Conservation (phyloP, 495 filamentous ascomycete genomes). For the Penicillium tannophilum region DNA sequence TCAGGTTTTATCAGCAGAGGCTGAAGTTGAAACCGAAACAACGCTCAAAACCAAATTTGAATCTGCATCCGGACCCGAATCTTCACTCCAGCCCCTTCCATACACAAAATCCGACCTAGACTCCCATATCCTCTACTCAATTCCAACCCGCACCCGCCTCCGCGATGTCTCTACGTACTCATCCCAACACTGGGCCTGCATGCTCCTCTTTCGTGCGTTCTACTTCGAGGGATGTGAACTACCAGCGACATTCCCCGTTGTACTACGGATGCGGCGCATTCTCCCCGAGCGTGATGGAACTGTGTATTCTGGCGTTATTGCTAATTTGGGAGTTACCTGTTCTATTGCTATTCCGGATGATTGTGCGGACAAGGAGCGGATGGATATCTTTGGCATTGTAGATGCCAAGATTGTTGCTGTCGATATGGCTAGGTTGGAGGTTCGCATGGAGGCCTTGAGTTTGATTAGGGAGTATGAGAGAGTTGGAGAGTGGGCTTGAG, state of each 20-base stretch:
- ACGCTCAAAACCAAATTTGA: not conserved
- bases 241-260: slow-evolving; percentile 63
- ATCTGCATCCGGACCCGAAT: not conserved
- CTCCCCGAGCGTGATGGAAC: slow-evolving; percentile 35
- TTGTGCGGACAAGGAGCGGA: slow-evolving; percentile 33
- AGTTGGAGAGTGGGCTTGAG: slow-evolving; percentile 39
- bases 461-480: slow-evolving; percentile 45
- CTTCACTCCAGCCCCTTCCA: slow-evolving; percentile 52
- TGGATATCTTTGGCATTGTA: slow-evolving; percentile 50
- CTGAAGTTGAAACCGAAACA: slow-evolving; percentile 22
- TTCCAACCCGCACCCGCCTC: slow-evolving; percentile 38
- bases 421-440: slow-evolving; percentile 51
- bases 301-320: slow-evolving; percentile 30
- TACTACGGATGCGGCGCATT: slow-evolving; percentile 41
- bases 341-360: slow-evolving; percentile 31
- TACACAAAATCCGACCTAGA: slow-evolving; percentile 63
- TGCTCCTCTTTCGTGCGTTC: slow-evolving; percentile 75
- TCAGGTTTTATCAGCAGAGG: not conserved
- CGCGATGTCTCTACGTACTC: slow-evolving; percentile 38
- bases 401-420: slow-evolving; percentile 61
- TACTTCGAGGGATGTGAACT: slow-evolving; percentile 66
- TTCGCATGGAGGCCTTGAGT: slow-evolving; percentile 55
- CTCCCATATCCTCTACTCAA: slow-evolving; percentile 34
- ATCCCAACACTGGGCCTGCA: slow-evolving; percentile 62
- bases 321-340: slow-evolving; percentile 38